Base-by-base conservation (phyloP, 306 rosid species). In the Clitoria ternatea region DNA sequence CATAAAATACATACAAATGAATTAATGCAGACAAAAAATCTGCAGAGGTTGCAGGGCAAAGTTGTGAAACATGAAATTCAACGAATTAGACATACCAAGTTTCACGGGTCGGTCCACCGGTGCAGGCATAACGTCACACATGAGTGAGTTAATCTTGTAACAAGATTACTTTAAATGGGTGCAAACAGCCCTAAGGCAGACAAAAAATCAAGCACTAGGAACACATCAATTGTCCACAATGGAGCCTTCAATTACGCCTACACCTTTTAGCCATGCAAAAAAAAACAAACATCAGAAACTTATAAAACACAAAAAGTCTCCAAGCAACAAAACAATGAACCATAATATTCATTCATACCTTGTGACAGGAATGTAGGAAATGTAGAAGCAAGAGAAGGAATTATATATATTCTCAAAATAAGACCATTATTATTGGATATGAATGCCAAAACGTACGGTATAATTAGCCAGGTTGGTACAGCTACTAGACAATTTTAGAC, bases 61-160 rank as follows among this genome's bases (percentile, higher is more conserved):
- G 20, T 23, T 37, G 17, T 17, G 68, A 44, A 13, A 59, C 3
- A 59, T 37, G 39, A 18, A 32, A 36, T 37, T 3, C 4, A 12
- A 12, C 20, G 19, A 64, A 15, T 69, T 52, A 66, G n/a, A 14
- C 76, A 57, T 67, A 87, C 96, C 82, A 1, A 72, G 39, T 75
- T 81, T 83, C 3, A 40, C 33, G 48, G 76, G 71, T 30, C 49
- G 86, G 36, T 90, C 91, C 59, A 73, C 36, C 35, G 86, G 59
- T 61, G 50, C 80, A 17, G 92, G 50, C 83, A 82, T 75, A 3
- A 80, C 63, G 79, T 91, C 97, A 62, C 85, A 60, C 91, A 91
- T 87, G 85, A 77, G 77, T 68, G 20, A 69, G n/a, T 67, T 69
- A 54, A 77, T 81, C 70, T 70, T 50, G 65, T 68, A 61, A 82